phyloP scores from a whole-genome alignment of 305 asterid species.

The Fraxinus angustifolia region DNA sequence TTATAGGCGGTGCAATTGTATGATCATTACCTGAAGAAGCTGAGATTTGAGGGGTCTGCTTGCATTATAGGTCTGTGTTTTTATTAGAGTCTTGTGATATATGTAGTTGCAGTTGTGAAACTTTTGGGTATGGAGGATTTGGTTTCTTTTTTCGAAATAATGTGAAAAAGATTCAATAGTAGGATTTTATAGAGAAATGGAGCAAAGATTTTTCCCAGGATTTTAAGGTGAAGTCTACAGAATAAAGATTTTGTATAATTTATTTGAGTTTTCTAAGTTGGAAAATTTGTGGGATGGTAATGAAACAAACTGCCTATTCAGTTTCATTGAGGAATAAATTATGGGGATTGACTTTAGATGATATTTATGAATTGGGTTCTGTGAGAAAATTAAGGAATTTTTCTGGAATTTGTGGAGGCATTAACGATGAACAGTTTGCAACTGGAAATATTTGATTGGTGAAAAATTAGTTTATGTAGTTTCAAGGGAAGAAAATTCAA shows the following conservation, averaged over 20 bases:
- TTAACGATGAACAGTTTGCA: not conserved
- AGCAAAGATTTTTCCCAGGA: slow-evolving; percentile 1
- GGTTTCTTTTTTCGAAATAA: slow-evolving; percentile 15
- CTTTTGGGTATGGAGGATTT: slow-evolving; percentile 6
- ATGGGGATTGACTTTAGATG: not conserved
- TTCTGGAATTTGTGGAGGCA: not conserved
- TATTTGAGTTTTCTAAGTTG: slow-evolving; percentile 10
- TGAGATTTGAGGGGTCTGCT: slow-evolving; percentile 31
- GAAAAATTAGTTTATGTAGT: slow-evolving; percentile 25
- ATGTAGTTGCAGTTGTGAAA: not conserved
- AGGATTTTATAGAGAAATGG: slow-evolving; percentile 17
- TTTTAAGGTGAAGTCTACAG: slow-evolving; percentile 18
- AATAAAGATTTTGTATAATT: not conserved
- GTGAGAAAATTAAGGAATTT: not conserved
- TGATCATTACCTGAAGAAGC: slow-evolving; percentile 9
- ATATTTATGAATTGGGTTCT: slow-evolving; percentile 1
- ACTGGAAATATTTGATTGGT: slow-evolving; percentile 22
- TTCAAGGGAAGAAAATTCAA: slow-evolving; percentile 22
- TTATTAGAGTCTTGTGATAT: not conserved
- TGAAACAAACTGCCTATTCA: not conserved
- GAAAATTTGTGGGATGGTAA: slow-evolving; percentile 15
- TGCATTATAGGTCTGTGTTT: slow-evolving; percentile 14
- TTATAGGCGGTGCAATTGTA: slow-evolving; percentile 19
- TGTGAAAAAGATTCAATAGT: slow-evolving; percentile 15
- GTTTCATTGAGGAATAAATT: not conserved